Evolutionary conservation across 176 grass and related monocot species (phyloP).

Genomic region (Triticum turgidum): DNA sequence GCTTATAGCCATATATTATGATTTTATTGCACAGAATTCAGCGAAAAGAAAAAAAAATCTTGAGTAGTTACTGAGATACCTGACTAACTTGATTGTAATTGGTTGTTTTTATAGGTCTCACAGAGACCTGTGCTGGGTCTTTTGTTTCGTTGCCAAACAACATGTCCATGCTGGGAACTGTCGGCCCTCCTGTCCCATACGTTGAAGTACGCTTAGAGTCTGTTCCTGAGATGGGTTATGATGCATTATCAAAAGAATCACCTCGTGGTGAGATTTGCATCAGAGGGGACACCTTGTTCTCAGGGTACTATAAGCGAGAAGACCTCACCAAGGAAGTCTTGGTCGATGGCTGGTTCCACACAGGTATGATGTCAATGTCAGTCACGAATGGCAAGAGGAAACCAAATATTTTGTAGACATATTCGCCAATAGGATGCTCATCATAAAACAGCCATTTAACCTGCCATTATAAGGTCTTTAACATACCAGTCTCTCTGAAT

Average conservation of each 20-base stretch:
- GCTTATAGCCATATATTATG: slow-evolving; percentile 11
- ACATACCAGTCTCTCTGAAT: slow-evolving; percentile 5
- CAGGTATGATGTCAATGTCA: slow-evolving; percentile 46
- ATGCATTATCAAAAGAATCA: slow-evolving; percentile 54
- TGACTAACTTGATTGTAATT: slow-evolving; percentile 5
- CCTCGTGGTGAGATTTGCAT: slow-evolving; percentile 94
- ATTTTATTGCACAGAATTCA: neutral
- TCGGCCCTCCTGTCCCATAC: slow-evolving; percentile 89
- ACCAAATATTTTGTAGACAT: neutral
- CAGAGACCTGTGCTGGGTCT: slow-evolving; percentile 80
- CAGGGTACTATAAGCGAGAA: slow-evolving; percentile 93
- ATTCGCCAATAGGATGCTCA: neutral
- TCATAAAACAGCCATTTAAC: neutral
- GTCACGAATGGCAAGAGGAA: slow-evolving; percentile 1
- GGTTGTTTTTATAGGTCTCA: slow-evolving; percentile 56
- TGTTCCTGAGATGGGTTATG: slow-evolving; percentile 91
- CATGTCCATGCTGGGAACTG: slow-evolving; percentile 88
- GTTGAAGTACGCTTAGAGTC: slow-evolving; percentile 77
- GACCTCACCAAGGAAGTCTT: slow-evolving; percentile 91
- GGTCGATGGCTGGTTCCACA: slow-evolving; percentile 90
- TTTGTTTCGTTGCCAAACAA: slow-evolving; percentile 81
- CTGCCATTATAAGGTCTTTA: neutral
- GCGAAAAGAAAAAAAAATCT: neutral
- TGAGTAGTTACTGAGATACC: neutral
- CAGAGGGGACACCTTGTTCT: slow-evolving; percentile 78